phyloP scores from a whole-genome alignment of 192 early-diverging fungal genomes.

The Lobulomyces angularis region DNA sequence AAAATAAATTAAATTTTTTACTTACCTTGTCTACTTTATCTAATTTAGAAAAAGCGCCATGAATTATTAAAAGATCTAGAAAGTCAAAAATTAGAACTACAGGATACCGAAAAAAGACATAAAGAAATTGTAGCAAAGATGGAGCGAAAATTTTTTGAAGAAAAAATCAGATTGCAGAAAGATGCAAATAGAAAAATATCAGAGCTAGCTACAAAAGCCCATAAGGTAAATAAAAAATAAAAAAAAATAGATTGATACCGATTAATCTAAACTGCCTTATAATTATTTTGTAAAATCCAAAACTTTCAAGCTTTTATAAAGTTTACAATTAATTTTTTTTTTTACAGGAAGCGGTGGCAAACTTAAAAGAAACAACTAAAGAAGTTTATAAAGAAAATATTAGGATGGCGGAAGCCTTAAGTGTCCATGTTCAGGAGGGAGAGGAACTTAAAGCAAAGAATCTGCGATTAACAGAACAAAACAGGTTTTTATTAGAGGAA shows the following conservation, averaged over 20 bases:
- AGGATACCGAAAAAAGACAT: slow-evolving; percentile 43
- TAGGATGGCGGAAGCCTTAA: slow-evolving; percentile 43
- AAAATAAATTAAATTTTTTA: slow-evolving; percentile 3
- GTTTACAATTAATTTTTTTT: too few species aligned
- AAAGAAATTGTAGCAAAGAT: slow-evolving; percentile 39
- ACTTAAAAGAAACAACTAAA: slow-evolving; percentile 46
- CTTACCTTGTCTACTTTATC: background rate
- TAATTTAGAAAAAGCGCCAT: slow-evolving; percentile 38
- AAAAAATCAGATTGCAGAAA: slow-evolving; percentile 51
- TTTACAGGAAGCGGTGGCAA: slow-evolving; percentile 38
- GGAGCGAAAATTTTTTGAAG: slow-evolving; percentile 57
- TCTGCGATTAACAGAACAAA: slow-evolving; percentile 15
- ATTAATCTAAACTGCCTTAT: background rate
- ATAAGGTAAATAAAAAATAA: slow-evolving; percentile 21
- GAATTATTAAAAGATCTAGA: slow-evolving; percentile 48
- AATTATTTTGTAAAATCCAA: too few species aligned
- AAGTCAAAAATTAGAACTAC: slow-evolving; percentile 32
- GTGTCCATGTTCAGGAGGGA: slow-evolving; percentile 41
- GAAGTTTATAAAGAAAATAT: slow-evolving; percentile 53
- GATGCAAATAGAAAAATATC: slow-evolving; percentile 48
- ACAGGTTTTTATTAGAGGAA: slow-evolving; percentile 36
- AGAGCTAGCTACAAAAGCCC: slow-evolving; percentile 49
- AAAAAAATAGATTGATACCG: background rate
- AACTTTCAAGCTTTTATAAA: too few species aligned
- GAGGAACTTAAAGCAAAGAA: slow-evolving; percentile 39